A percentile compares a stretch with the other conserved stretches of the same genome.
Conservation (phyloP, 164 flowering plant species). For the Macadamia integrifolia region DNA sequence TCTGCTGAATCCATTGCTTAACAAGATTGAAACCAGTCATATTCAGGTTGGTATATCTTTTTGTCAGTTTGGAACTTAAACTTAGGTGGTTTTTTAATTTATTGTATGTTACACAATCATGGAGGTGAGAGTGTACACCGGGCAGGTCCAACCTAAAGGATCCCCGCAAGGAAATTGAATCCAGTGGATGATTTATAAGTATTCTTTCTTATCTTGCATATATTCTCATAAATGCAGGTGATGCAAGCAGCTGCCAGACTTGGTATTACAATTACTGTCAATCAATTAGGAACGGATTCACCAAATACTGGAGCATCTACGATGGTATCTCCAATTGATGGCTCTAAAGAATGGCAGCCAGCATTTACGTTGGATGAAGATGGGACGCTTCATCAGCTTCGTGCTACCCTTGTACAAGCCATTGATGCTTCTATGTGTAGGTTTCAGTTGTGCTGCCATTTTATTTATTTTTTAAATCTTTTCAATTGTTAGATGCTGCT, state of each 20-base stretch:
- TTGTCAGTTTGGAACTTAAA: neutral
- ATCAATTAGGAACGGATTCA: slow-evolving; percentile 62
- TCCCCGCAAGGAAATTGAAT: neutral
- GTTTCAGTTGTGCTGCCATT: slow-evolving; percentile 15
- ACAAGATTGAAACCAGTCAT: slow-evolving; percentile 82
- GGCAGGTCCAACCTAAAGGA: neutral
- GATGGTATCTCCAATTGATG: slow-evolving; percentile 44
- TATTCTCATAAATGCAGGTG: slow-evolving; percentile 34
- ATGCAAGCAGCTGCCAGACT: slow-evolving; percentile 82
- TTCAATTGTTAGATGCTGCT: neutral
- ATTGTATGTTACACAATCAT: neutral
- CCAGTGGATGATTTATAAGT: neutral
- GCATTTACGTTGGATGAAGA: slow-evolving; percentile 73
- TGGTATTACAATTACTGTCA: slow-evolving; percentile 63
- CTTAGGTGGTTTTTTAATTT: neutral
- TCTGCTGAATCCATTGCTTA: slow-evolving; percentile 69
- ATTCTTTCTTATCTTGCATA: neutral
- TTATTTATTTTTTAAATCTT: neutral
- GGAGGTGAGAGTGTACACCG: neutral
- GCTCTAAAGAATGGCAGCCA: slow-evolving; percentile 80
- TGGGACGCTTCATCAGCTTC: slow-evolving; percentile 78
- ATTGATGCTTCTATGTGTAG: slow-evolving; percentile 58
- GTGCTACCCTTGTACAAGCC: slow-evolving; percentile 69
- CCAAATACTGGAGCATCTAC: slow-evolving; percentile 35
- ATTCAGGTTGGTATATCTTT: slow-evolving; percentile 47